Base-by-base conservation (phyloP, 768 basidiomycete species). In the Lanmaoa rubissima region DNA sequence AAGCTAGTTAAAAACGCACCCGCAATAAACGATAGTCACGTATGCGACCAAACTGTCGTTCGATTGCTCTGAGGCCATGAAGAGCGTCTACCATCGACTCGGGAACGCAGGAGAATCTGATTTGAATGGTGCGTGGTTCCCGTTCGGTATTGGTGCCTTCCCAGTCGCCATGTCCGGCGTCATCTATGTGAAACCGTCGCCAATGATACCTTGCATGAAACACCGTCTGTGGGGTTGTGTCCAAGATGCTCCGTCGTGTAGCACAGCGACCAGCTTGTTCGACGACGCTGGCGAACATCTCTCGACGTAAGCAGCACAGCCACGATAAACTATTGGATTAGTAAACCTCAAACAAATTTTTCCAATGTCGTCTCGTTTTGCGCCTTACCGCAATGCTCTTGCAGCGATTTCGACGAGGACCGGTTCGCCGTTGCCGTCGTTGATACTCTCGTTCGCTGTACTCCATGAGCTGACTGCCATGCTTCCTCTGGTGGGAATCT, bases 381-480 rank as follows among this genome's bases (percentile, higher is more conserved):
- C 74, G 7, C 74, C 77, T 8, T 87, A 82, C 74, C 82, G 71
- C 59, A 71, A 78, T 32, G 80, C 81, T 0, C 79, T 94, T 34
- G 73, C 77, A 17, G 73, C 78, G 2, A 65, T 94, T 12, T 86
- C 93, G 17, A 72, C 78, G 7, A 81, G 86, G 38, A 92, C 92
- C 17, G 83, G 88, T 17, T 78, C 89, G 2, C 90, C 91, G 14
- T 67, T 95, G 1, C 79, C 92, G 1, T 92, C 92, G 12, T 80
- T 97, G 48, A 51, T 59, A 61, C 82, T 90, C 41, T 92, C 93
- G 0, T 96, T 97, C 61, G 85, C 82, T 6, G 73, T 94, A 51
- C 77, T 97, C 3, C 94, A 97, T 66, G 94, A 97, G 67, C 60
- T 92, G 12, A 94, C 92, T 0, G 92, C 94, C 0, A 66, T 94